These are phyloP conservation scores for Brettanomyces anomalus DNA, from an alignment of 805 yeast species.

Conservation along the genomic window DNA sequence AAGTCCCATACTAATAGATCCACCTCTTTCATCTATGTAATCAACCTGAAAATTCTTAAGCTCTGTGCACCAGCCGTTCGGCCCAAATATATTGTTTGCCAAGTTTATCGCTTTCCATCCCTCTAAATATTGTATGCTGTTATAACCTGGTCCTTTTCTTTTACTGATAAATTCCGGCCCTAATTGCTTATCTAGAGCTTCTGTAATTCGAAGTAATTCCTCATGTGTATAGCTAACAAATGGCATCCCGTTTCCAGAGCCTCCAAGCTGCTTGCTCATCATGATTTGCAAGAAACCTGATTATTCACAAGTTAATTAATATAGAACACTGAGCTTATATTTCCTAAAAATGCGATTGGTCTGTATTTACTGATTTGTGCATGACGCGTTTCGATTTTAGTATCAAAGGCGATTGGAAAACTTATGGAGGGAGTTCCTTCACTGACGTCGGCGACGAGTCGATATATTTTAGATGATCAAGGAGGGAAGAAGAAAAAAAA, in stretches of 20 bases:
- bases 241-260: neutral
- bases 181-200: slow-evolving; percentile 31
- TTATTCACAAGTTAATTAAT: no score
- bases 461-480: no score
- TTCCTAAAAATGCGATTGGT: no score
- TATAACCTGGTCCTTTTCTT: slow-evolving; percentile 68
- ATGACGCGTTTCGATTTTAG: no score
- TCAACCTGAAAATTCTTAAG: slow-evolving; percentile 58
- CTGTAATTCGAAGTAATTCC: slow-evolving; percentile 18
- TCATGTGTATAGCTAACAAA: slow-evolving; percentile 15
- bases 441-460: no score
- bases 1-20: slow-evolving; percentile 54
- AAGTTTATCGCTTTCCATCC: slow-evolving; percentile 78
- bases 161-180: slow-evolving; percentile 76
- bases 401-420: no score
- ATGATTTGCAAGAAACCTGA: no score
- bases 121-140: slow-evolving; percentile 62
- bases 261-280: no score
- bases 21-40: slow-evolving; percentile 55
- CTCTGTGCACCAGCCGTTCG: slow-evolving; percentile 77
- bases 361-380: no score
- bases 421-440: no score
- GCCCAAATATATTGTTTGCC: slow-evolving; percentile 77
- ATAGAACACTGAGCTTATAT: no score
- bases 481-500: no score